Base-by-base conservation (phyloP, 139 green algal genomes). In the Picochlorum sp. region DNA sequence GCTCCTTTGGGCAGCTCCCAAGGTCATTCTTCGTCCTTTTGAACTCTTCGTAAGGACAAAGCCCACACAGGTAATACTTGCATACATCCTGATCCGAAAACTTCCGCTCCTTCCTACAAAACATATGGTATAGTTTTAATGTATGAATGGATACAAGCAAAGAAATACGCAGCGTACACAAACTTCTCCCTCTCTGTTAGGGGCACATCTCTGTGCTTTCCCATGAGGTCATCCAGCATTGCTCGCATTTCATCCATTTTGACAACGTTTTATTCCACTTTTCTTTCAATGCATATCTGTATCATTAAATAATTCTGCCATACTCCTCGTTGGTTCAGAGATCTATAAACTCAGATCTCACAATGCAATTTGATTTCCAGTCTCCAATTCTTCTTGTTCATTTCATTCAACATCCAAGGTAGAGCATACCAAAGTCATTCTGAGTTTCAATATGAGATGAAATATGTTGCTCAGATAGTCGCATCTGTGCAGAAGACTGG, bases 21-120 rank as follows among this genome's bases (percentile, higher is more conserved):
- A 61, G 66, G 46, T 85, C 72, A 56, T 80, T 73, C 47, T 83
- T 81, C 10, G 77, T 83, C 56, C 65, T 56, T 16, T 74, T 57
- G 57, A 84, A 83, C 49, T 83, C 78, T 50, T 83, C 68, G 23
- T 79, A 72, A 2, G 75, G 72, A 45, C 75, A 84, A 28, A 83
- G 72, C 34, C 78, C 78, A 49, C 45, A 69, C 3, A 85, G 23
- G 49, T 70, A 71, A 47, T 66, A 74, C 34, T 79, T 74, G 68
- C 72, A 85, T 0, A 83, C 58, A 13, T 79, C 65, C n/a, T 59
- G n/a, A 30, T 82, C 76, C n/a, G 13, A 58, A 34, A 72, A 77
- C 34, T 68, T 72, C 26, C 70, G 64, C 20, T 67, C 41, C 2
- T 58, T 6, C 4, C 2, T 45, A 13, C 56, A 62, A 21, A 7